A percentile compares a stretch with the other conserved stretches of the same genome.
Evolutionary conservation across 2,329 filamentous ascomycete genomes (phyloP).

Genomic region (Fusarium pseudograminearum): DNA sequence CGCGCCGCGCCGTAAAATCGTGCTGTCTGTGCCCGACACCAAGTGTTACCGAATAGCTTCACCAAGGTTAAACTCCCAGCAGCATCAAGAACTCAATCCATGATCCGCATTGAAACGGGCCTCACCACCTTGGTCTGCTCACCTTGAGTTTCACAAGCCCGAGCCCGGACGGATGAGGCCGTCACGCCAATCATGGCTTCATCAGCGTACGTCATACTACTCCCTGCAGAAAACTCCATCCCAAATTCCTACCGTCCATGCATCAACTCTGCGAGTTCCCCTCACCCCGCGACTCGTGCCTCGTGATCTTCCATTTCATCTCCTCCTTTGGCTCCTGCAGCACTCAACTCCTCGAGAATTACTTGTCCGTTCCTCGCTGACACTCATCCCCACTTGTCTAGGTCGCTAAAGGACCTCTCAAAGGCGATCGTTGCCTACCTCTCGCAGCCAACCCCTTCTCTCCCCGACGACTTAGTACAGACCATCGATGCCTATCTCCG

Average conservation of each 20-base stretch:
- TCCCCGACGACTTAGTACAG: conserved; percentile 73
- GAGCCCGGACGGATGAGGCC: conserved; percentile 48
- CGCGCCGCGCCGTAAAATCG: conserved; percentile 33
- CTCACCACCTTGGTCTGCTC: conserved; percentile 43
- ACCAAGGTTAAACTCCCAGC: conserved; percentile 29
- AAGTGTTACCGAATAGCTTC: conserved; percentile 42
- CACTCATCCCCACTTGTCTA: conserved; percentile 48
- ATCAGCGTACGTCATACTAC: conserved; percentile 47
- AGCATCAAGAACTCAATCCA: conserved; percentile 6
- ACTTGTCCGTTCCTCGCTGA: conserved; percentile 31
- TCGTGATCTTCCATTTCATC: conserved; percentile 31
- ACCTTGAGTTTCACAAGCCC: conserved; percentile 39
- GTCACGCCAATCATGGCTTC: conserved; percentile 47
- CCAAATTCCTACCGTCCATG: conserved; percentile 5
- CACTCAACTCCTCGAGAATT: conserved; percentile 20
- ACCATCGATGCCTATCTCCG: conserved; percentile 76
- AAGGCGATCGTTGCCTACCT: conserved; percentile 68
- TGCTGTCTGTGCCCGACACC: conserved; percentile 24
- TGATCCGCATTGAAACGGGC: conserved; percentile 42
- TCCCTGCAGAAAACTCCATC: conserved; percentile 42
- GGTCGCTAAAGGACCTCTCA: conserved; percentile 70
- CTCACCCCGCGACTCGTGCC: conserved; percentile 28
- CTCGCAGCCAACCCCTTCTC: conserved; percentile 65
- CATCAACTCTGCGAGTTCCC: conserved; percentile 5
- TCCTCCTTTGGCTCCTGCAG: conserved; percentile 27